Evolutionary conservation across 2,329 filamentous ascomycete species (phyloP).

Genomic region (Paraconiothyrium brasiliense): DNA sequence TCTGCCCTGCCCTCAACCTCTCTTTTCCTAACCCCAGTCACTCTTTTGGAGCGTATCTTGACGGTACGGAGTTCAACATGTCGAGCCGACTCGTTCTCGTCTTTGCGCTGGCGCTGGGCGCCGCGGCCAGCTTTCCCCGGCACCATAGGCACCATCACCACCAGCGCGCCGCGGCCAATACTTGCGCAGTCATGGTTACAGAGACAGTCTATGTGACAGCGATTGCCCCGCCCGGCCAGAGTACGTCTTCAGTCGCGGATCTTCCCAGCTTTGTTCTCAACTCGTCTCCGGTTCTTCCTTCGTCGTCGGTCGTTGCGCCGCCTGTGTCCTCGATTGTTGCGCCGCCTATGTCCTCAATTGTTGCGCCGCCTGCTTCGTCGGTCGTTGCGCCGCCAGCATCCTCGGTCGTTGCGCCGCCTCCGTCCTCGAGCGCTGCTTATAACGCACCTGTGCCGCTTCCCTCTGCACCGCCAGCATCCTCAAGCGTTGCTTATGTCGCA

Average conservation of each 20-base stretch:
- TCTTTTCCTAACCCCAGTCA: slow-evolving; percentile 12
- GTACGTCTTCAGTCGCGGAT: neutral
- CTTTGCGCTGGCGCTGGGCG: slow-evolving; percentile 7
- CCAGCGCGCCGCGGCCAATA: slow-evolving; percentile 3
- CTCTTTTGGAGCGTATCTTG: neutral
- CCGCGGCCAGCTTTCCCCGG: no score
- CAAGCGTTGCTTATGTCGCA: neutral
- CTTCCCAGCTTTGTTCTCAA: slow-evolving; percentile 1
- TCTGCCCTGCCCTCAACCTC: neutral
- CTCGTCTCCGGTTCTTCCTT: neutral
- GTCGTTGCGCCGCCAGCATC: neutral
- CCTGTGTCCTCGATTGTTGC: neutral
- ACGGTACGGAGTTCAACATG: neutral
- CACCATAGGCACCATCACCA: neutral
- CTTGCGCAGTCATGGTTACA: slow-evolving; percentile 21
- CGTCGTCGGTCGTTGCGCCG: neutral
- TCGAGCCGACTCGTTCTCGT: neutral
- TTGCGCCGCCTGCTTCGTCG: neutral
- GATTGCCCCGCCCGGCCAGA: neutral
- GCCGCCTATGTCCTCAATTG: neutral
- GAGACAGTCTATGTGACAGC: slow-evolving; percentile 22
- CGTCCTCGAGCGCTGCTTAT: neutral
- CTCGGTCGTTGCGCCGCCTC: neutral
- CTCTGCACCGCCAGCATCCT: neutral
- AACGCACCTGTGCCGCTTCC: neutral